Base-by-base conservation (phyloP, 73 alveolate genomes). In the Paramecium caudatum region DNA sequence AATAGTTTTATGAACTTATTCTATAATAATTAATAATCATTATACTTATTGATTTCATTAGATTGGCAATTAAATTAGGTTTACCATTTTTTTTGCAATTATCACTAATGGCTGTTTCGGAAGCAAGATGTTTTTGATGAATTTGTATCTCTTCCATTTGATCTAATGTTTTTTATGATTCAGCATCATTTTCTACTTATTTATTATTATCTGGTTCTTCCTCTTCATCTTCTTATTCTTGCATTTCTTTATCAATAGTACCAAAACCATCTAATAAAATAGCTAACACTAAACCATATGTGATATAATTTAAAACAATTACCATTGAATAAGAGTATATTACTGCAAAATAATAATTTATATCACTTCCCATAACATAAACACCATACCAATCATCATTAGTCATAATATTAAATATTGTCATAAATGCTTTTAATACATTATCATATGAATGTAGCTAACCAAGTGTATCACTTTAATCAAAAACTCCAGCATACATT, bases 301-400 rank as follows among this genome's bases (percentile, higher is more conserved):
- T 45, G n/a, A 74, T 41, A 45, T 74, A 74, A 74, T 74, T 74
- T 23, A 74, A 0, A 16, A 23, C 16, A 21, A 74, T 27, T 3
- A 74, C 88, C 62, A 74, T 74, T 16, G 68, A 41, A 41, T 41
- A 74, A 10, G 68, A 45, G 32, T 74, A 74, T 10, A 74, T 41
- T 8, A 74, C 39, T 9, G 69, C 39, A 39, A 74, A 74, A 15
- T 39, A 16, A 12, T 74, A 21, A 43, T 74, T 74, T 1, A 45
- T 74, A 8, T 37, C 45, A 9, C 55, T 34, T 41, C 69, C 88
- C 47, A 74, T 3, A 4, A 41, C 68, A 19, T 27, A 45, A 0
- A 74, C 68, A 34, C 88, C 88, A 74, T 74, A 74, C 88, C 88
- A 74, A 74, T 74, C 88, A 41, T 45, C 88, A 74, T 74, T 37